phyloP scores from a whole-genome alignment of 768 basidiomycete genomes.

The Amanita jacksonii region DNA sequence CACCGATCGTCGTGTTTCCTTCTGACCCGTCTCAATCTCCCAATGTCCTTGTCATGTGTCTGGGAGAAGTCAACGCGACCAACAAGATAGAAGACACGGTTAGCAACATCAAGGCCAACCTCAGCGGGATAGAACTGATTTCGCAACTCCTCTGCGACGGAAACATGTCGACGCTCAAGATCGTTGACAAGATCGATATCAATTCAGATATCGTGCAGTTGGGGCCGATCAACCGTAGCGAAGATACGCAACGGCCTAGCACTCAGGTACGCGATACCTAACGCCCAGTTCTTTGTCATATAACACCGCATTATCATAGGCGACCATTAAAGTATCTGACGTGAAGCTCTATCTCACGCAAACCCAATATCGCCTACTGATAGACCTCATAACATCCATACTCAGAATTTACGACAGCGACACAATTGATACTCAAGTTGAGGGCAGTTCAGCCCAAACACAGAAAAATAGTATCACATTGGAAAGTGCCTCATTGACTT shows the following conservation, averaged over 20 bases:
- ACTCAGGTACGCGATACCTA: slow-evolving; percentile 46
- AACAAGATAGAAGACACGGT: slow-evolving; percentile 56
- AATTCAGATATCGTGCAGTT: slow-evolving; percentile 58
- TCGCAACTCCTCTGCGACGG: slow-evolving; percentile 52
- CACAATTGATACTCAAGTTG: slow-evolving; percentile 3
- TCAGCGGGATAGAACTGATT: slow-evolving; percentile 76
- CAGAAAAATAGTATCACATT: neutral
- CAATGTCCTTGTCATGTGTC: slow-evolving; percentile 69
- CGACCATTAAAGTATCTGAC: slow-evolving; percentile 69
- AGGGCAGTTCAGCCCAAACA: neutral
- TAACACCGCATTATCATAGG: slow-evolving; percentile 29
- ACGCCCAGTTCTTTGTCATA: neutral
- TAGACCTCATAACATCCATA: slow-evolving; percentile 58
- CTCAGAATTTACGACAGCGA: slow-evolving; percentile 47
- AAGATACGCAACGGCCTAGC: slow-evolving; percentile 51
- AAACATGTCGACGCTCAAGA: slow-evolving; percentile 53
- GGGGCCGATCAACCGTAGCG: slow-evolving; percentile 40
- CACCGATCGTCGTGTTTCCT: slow-evolving; percentile 89
- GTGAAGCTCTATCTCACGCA: slow-evolving; percentile 80
- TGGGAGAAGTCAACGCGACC: slow-evolving; percentile 81
- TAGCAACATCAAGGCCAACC: slow-evolving; percentile 62
- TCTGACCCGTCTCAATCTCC: slow-evolving; percentile 46
- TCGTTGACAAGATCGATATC: slow-evolving; percentile 87
- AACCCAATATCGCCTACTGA: slow-evolving; percentile 66
- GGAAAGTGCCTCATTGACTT: slow-evolving; percentile 15